phyloP scores from a whole-genome alignment of 2,329 filamentous ascomycete species.

The Calonectria honghensis region DNA sequence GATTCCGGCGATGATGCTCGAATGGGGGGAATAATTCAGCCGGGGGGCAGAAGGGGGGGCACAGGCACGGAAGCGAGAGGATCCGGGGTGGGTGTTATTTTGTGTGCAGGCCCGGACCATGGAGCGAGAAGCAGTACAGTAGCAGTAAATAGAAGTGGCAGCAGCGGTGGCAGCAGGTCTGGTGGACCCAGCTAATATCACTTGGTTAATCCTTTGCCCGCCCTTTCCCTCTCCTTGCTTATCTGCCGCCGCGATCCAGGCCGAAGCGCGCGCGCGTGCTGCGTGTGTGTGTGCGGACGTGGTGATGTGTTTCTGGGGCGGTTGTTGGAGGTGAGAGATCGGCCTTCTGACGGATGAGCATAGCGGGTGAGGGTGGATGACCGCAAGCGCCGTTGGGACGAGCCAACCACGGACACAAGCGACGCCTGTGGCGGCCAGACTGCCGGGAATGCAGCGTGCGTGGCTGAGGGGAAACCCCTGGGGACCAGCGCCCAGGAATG shows the following conservation, averaged over 20 bases:
- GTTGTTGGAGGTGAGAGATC: conserved; percentile 27
- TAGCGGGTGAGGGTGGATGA: conserved; percentile 19
- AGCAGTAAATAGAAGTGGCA: conserved; percentile 12
- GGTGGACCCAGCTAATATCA: background rate
- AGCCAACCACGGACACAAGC: conserved; percentile 8
- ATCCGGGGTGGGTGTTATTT: conserved; percentile 27
- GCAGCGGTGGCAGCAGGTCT: background rate
- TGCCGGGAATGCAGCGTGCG: conserved; percentile 27
- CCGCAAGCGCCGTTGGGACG: conserved; percentile 20
- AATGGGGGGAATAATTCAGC: conserved; percentile 24
- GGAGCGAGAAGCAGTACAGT: conserved; percentile 20
- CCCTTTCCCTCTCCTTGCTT: background rate
- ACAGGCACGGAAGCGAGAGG: conserved; percentile 27
- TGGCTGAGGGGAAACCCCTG: conserved; percentile 22
- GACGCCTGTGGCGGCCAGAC: conserved; percentile 27
- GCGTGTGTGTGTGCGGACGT: background rate
- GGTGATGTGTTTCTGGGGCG: background rate
- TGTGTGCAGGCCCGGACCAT: conserved; percentile 14
- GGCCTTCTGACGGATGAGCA: background rate
- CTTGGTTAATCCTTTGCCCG: background rate
- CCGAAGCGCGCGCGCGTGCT: background rate
- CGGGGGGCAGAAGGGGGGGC: conserved; percentile 2
- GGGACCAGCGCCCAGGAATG: conserved; percentile 28
- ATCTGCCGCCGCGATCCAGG: background rate
- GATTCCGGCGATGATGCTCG: conserved; percentile 21